Conservation (phyloP, 1,284 basidiomycete genomes). For the Cystobasidium sp. region DNA sequence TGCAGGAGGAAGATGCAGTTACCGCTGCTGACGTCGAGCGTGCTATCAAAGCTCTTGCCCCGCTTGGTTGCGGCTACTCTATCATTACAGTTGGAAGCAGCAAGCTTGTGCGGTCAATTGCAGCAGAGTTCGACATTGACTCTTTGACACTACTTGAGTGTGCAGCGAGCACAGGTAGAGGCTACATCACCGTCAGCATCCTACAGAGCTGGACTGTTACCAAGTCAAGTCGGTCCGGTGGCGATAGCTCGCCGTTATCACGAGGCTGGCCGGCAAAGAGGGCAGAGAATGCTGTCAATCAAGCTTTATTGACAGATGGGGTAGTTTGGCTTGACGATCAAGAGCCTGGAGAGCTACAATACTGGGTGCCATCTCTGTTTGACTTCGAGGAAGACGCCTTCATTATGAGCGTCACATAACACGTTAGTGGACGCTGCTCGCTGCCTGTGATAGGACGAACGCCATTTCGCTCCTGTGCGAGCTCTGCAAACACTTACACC, state of each 20-base stretch:
- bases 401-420: no score
- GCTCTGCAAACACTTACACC: no score
- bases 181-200: constrained; percentile 64
- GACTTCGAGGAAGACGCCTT: constrained; percentile 38
- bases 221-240: constrained; percentile 70
- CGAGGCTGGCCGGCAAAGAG: constrained; percentile 80
- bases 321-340: constrained; percentile 94
- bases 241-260: constrained; percentile 64
- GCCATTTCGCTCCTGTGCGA: no score
- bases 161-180: constrained; percentile 67
- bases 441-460: no score
- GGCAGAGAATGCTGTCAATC: constrained; percentile 76
- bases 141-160: constrained; percentile 56
- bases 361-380: constrained; percentile 72
- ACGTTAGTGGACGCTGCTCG: not conserved
- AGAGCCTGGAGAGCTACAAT: constrained; percentile 67
- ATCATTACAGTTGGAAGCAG: constrained; percentile 68
- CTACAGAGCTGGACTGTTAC: constrained; percentile 76
- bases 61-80: constrained; percentile 87
- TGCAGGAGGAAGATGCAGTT: constrained; percentile 50
- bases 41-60: constrained; percentile 84
- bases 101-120: constrained; percentile 57
- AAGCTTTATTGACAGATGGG: constrained; percentile 86
- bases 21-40: constrained; percentile 83
- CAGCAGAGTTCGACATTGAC: constrained; percentile 58